Percentiles rank a stretch among this genome's conserved stretches.
These are phyloP conservation scores for Paramecium octaurelia DNA, from an alignment of 73 alveolate genomes.

Conservation along the genomic window DNA sequence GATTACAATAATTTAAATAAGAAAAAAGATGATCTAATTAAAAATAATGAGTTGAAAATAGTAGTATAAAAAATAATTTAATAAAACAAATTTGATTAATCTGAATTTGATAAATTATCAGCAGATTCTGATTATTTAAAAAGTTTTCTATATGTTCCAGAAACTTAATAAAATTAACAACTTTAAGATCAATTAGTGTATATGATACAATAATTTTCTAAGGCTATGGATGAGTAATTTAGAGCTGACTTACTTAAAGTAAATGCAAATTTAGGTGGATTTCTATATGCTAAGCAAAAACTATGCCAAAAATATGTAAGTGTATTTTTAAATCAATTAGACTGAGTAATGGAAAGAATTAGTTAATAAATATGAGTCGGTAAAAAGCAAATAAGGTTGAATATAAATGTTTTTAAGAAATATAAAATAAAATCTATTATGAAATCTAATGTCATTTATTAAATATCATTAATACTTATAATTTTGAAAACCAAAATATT, in stretches of 20 bases:
- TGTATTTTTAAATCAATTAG: not conserved
- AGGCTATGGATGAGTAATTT: not conserved
- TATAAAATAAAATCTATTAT: not conserved
- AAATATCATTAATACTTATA: too few species aligned
- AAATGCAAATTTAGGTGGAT: not conserved
- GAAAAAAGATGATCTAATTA: not conserved
- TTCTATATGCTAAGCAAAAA: not conserved
- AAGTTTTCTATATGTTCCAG: not conserved
- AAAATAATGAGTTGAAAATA: not conserved
- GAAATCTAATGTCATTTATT: too few species aligned
- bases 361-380: not conserved
- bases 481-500: too few species aligned
- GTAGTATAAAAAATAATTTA: not conserved
- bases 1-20: not conserved
- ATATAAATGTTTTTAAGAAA: not conserved
- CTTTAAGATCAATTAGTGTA: not conserved
- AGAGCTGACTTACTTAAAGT: not conserved
- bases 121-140: not conserved
- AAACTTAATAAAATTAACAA: not conserved
- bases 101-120: not conserved
- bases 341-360: constrained; percentile 12
- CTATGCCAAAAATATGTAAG: not conserved
- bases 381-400: not conserved
- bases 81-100: not conserved
- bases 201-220: not conserved